phyloP scores from a whole-genome alignment of 2,329 filamentous ascomycete genomes.

The Fusarium decemcellulare region DNA sequence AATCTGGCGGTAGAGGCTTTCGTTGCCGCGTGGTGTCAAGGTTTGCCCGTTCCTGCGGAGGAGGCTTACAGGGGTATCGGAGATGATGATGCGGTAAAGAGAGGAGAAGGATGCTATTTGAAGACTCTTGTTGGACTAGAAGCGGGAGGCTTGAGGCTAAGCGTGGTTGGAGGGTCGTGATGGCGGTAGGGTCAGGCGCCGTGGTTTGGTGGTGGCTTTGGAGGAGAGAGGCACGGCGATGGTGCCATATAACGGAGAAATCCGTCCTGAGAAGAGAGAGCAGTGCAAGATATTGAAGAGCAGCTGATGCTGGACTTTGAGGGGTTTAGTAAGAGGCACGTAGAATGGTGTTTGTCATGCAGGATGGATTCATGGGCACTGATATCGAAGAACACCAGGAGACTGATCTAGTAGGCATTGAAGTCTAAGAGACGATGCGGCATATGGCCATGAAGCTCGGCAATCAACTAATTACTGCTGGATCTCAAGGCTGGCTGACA shows the following conservation, averaged over 20 bases:
- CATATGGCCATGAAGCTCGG: no score
- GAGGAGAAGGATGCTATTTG: background rate
- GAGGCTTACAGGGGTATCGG: constrained; percentile 17
- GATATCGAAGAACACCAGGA: no score
- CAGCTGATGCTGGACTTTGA: no score
- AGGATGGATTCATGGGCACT: no score
- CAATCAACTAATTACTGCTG: no score
- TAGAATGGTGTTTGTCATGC: no score
- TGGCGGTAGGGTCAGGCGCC: constrained; percentile 8
- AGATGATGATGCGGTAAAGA: background rate
- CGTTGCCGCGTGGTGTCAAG: background rate
- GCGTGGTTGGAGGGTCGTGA: constrained; percentile 4
- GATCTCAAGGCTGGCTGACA: background rate
- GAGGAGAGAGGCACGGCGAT: background rate
- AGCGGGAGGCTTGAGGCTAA: constrained; percentile 3
- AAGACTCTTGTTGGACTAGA: background rate
- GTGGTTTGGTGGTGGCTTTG: background rate
- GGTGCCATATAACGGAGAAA: no score
- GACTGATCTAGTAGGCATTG: no score
- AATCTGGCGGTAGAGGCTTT: no score
- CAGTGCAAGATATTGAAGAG: background rate
- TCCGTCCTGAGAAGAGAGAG: background rate
- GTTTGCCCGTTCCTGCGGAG: constrained; percentile 6
- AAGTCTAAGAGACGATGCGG: no score
- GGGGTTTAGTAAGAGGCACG: no score